Evolutionary conservation across 1,284 basidiomycete species (phyloP), one percentile per base, ranked within the genome.

Genomic region (Apiotrichum gracile): DNA sequence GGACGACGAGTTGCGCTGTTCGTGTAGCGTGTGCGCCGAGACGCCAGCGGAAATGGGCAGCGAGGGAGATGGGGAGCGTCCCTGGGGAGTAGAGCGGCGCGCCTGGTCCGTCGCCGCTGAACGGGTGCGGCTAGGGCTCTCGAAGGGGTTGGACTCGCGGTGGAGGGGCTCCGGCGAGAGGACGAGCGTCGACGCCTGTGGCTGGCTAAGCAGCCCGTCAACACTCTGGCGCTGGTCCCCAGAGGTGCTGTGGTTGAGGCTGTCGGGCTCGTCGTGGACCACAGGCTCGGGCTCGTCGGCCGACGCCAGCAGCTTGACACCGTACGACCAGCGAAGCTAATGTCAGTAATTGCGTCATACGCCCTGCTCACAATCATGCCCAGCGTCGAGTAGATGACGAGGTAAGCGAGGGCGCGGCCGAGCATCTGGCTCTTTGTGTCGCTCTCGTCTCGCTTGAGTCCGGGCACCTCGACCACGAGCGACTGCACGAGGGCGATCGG

Each of bases 331-430:
- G 22, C 90, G 85, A n/a, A 93, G 74, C 87, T 89, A 58, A 12
- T 5, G 33, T 48, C 16, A 31, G 31, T 5, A 3, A 47, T n/a
- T n/a, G 24, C 10, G 37, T 26, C 29, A 44, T 40, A n/a, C 39
- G 26, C 55, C 38, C 22, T 38, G 80, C 84, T 60, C 66, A 88
- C 86, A 63, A 93, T 83, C 89, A 94, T 96, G 52, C 92, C 91
- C 39, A 97, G 80, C 0, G 92, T 96, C 55, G 88, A 91, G 72
- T 92, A 93, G 19, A 96, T 78, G 7, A 94, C 88, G 38, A 97
- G 81, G 69, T 97, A 96, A 0, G 91, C 92, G 55, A 97, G 78
- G 0, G 93, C 90, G 13, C 92, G 82, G 50, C 92, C 91, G 38
- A 96, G 81, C 89, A 96, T 96, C 33, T 86, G 83, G 62, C 91